phyloP scores from a whole-genome alignment of 2,329 filamentous ascomycete species.

The Microdochium paspali region DNA sequence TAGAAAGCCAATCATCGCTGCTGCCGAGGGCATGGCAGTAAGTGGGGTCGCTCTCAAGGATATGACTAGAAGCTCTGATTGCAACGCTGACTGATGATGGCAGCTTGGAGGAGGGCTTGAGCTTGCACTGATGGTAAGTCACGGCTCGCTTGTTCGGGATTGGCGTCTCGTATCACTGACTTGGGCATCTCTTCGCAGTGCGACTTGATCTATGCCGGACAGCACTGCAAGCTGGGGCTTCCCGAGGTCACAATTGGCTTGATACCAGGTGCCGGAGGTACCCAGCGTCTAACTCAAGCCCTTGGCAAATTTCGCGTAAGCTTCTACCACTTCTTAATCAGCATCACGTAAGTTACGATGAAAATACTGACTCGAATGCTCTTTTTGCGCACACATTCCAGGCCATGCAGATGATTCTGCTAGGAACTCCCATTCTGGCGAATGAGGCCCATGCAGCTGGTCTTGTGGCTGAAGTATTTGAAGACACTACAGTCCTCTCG shows the following conservation, averaged over 20 bases:
- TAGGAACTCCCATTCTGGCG: constrained; percentile 7
- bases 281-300: constrained; percentile 8
- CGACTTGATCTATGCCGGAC: constrained; percentile 23
- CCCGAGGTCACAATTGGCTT: constrained; percentile 21
- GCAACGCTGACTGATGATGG: not conserved
- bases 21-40: constrained; percentile 40
- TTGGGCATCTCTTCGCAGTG: constrained; percentile 13
- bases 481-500: not conserved
- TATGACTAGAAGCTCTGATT: constrained; percentile 1
- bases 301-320: constrained; percentile 1
- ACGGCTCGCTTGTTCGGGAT: not conserved
- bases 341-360: not conserved
- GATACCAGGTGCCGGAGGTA: constrained; percentile 19
- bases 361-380: not conserved
- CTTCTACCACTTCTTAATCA: not conserved
- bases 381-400: not conserved
- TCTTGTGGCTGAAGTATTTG: constrained; percentile 1
- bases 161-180: not conserved
- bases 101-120: constrained; percentile 42
- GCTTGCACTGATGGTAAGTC: constrained; percentile 31
- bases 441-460: constrained; percentile 8
- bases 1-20: constrained; percentile 37
- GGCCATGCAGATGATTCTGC: constrained; percentile 15
- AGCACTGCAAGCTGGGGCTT: constrained; percentile 17
- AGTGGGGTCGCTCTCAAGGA: constrained; percentile 12